Evolutionary conservation across 2,329 filamentous ascomycete species (phyloP).

Genomic region (Clathrospora elynae): DNA sequence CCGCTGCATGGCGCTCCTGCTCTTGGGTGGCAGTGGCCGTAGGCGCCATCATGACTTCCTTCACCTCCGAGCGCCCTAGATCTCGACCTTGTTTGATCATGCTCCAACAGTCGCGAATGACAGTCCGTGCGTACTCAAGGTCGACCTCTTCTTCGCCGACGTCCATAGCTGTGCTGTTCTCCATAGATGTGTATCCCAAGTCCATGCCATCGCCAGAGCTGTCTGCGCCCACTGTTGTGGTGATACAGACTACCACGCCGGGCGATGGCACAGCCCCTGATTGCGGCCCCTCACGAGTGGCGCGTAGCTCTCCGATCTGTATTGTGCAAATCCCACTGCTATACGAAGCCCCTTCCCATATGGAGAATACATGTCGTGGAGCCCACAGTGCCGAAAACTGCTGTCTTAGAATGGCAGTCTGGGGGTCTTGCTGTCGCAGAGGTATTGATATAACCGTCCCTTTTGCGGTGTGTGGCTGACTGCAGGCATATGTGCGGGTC

Average conservation of each 20-base stretch:
- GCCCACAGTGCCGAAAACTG: constrained; percentile 38
- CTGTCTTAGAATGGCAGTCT: constrained; percentile 23
- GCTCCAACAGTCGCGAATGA: constrained; percentile 35
- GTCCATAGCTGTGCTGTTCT: constrained; percentile 3
- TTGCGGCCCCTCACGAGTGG: constrained; percentile 26
- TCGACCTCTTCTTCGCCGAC: constrained; percentile 20
- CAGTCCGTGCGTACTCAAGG: constrained; percentile 29
- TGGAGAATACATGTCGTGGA: constrained; percentile 28
- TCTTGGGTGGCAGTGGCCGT: constrained; percentile 5
- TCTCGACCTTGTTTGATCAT: constrained; percentile 29
- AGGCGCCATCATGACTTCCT: constrained; percentile 35
- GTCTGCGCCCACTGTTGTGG: constrained; percentile 18
- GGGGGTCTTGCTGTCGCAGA: constrained; percentile 27
- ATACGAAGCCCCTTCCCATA: constrained; percentile 31
- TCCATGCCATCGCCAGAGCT: constrained; percentile 8
- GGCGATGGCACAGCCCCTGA: constrained; percentile 26
- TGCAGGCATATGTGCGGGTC: constrained; percentile 30
- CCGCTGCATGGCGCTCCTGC: constrained; percentile 26
- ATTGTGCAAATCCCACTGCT: constrained; percentile 31
- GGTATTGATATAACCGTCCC: constrained; percentile 34
- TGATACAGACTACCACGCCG: constrained; percentile 39
- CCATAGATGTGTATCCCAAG: background rate
- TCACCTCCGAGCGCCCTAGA: constrained; percentile 32
- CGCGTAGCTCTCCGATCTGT: constrained; percentile 37
- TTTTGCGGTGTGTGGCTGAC: constrained; percentile 23